Conservation (phyloP, 371 early-diverging fungal species). For the Mucor mucedo region DNA sequence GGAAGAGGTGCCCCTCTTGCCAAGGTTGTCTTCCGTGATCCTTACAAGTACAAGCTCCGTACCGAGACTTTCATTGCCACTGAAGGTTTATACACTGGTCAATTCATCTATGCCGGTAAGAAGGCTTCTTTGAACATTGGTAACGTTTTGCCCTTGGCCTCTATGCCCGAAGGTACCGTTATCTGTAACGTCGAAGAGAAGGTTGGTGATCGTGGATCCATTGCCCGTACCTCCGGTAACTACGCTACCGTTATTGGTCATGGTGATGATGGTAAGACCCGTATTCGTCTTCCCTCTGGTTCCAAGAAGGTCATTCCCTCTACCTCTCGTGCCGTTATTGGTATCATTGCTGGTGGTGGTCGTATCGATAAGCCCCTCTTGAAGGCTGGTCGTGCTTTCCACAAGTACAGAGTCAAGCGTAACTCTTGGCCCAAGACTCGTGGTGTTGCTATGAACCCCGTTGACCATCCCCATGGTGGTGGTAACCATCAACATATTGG, state of each 20-base stretch:
- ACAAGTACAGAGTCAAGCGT: constrained; percentile 98
- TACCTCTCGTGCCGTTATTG: constrained; percentile 95
- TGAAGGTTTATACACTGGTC: constrained; percentile 99
- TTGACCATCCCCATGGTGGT: constrained; percentile 84
- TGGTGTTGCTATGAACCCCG: constrained; percentile 99
- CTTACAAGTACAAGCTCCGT: constrained; percentile 83
- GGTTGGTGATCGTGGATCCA: constrained; percentile 97
- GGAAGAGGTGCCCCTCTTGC: constrained; percentile 99
- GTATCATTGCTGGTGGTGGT: constrained; percentile 99
- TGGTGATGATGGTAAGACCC: constrained; percentile 98
- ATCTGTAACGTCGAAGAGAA: constrained; percentile 98
- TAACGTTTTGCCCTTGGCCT: constrained; percentile 93
- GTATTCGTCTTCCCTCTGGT: constrained; percentile 97
- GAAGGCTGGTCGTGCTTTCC: constrained; percentile 99
- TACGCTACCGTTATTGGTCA: constrained; percentile 99
- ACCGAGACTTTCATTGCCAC: constrained; percentile 97
- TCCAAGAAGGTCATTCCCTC: constrained; percentile 95
- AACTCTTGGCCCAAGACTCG: constrained; percentile 99
- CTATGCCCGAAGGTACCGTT: constrained; percentile 99
- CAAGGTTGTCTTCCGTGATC: constrained; percentile 74
- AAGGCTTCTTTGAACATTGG: constrained; percentile 96
- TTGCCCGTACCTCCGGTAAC: constrained; percentile 98
- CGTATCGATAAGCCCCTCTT: constrained; percentile 99
- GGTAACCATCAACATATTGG: constrained; percentile 99
- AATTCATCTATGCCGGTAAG: constrained; percentile 98